phyloP scores from a whole-genome alignment of 495 filamentous ascomycete genomes.

The Parmelia sp. region DNA sequence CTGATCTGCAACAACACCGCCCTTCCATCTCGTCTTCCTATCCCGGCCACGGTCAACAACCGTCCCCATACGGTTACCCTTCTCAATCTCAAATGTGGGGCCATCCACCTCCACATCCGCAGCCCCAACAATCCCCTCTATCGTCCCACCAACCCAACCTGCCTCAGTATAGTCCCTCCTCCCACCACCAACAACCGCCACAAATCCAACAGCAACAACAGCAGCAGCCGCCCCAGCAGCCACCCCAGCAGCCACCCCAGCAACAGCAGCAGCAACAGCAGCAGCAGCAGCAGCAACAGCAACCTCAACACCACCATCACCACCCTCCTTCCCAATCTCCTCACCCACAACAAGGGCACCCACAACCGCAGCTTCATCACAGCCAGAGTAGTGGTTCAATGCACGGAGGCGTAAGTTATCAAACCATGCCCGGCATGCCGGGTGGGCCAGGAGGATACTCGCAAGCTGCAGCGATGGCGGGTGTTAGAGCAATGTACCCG shows the following conservation, averaged over 20 bases:
- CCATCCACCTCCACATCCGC: constrained; percentile 42
- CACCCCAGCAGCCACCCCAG: constrained; percentile 34
- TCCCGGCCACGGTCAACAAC: constrained; percentile 34
- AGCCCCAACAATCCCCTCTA: constrained; percentile 47
- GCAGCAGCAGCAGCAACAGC: constrained; percentile 48
- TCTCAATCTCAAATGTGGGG: constrained; percentile 46
- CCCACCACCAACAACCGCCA: constrained; percentile 36
- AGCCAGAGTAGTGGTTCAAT: constrained; percentile 55
- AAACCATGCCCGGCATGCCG: constrained; percentile 52
- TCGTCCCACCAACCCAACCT: constrained; percentile 40
- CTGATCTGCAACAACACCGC: constrained; percentile 39
- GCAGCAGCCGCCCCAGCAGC: constrained; percentile 31
- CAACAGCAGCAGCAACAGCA: constrained; percentile 41
- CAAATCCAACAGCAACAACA: constrained; percentile 35
- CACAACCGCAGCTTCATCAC: constrained; percentile 47
- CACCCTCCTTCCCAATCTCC: constrained; percentile 37
- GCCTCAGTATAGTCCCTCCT: constrained; percentile 45
- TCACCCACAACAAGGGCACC: constrained; percentile 43
- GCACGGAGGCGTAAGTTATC: constrained; percentile 50
- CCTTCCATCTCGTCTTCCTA: constrained; percentile 37
- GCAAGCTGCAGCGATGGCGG: constrained; percentile 11
- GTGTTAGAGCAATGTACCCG: constrained; percentile 22
- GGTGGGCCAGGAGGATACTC: constrained; percentile 44
- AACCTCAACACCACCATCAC: constrained; percentile 34
- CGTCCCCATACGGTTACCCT: constrained; percentile 43